A percentile compares a stretch with the other conserved stretches of the same genome.
phyloP scores from a whole-genome alignment of 345 rosid species.

The Eucalyptus globulus region DNA sequence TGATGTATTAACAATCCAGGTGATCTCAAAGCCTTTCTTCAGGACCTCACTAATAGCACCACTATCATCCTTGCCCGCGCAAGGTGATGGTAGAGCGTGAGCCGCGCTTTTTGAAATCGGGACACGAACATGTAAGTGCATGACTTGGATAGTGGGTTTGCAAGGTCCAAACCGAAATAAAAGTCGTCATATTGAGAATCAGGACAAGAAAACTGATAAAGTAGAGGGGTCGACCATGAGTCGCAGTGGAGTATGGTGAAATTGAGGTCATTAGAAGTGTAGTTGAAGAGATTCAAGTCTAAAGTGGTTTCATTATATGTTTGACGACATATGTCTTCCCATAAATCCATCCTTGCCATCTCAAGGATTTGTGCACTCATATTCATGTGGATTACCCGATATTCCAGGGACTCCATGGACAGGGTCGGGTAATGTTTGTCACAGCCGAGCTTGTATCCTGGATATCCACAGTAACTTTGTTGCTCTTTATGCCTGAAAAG shows the following conservation, averaged over 20 bases:
- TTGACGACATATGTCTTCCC: accelerated
- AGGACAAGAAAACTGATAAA: background rate
- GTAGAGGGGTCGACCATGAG: no score
- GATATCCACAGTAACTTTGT: no score
- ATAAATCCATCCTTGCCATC: no score
- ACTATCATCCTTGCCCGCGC: no score
- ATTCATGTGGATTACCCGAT: no score
- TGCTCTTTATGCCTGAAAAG: no score
- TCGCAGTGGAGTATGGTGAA: background rate
- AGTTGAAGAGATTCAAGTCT: accelerated
- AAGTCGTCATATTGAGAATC: no score
- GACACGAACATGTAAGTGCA: background rate
- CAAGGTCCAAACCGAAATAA: background rate
- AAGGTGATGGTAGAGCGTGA: accelerated
- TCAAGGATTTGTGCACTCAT: accelerated
- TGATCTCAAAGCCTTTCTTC: background rate
- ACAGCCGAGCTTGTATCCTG: background rate
- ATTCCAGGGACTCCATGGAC: no score
- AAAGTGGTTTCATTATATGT: accelerated
- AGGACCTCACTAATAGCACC: background rate
- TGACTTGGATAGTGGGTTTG: accelerated
- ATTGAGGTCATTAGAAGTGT: accelerated
- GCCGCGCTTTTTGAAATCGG: background rate
- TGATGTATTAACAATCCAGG: no score
- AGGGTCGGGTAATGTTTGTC: accelerated